Evolutionary conservation across 1,284 basidiomycete species (phyloP), one percentile per base, ranked within the genome.

Genomic region (Leccinum pallidistipes): DNA sequence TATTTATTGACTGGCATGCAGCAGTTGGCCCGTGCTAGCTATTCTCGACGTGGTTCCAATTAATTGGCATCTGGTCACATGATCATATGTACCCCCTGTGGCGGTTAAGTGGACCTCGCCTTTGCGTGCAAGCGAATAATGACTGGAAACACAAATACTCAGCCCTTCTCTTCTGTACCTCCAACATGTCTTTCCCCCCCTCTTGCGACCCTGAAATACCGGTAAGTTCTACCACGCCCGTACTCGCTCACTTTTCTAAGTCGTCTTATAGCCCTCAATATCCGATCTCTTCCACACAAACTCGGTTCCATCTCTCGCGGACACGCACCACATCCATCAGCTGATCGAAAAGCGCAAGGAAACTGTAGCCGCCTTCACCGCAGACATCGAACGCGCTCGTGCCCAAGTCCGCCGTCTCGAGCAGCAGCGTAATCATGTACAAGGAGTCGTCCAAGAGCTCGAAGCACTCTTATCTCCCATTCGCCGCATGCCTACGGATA

Each of bases 401-500:
- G 67, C 60, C 1, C 58, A 63, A 16, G 36, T 74, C 3, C 50
- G 3, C 0, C 54, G 43, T 34, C 70, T 76, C 24, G 70, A 76
- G 29, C 53, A 40, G 0, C 62, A 64, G 21, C 64, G 66, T 3
- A 56, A 58, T 3, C 49, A 53, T 0, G 56, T 67, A 18, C 36
- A 58, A 6, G 47, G 4, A 18, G 45, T 74, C 58, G 62, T 73
- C 16, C 61, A 62, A 1, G 67, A 76, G 51, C 65, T 75, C 51
- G 63, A 74, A 29, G 72, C 74, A 0, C 68, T 75, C 40, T 14
- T 70, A 18, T 70, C 74, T 6, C 74, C 71, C 56, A 60, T 74
- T 4, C 74, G 71, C 31, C 74, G 74, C 56, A 65, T 76, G 65
- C 71, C 71, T 56, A 72, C 64, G 6, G 71, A 73, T 58, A 64